phyloP scores from a whole-genome alignment of 202 grass and related monocot species.

The Setaria viridis region DNA sequence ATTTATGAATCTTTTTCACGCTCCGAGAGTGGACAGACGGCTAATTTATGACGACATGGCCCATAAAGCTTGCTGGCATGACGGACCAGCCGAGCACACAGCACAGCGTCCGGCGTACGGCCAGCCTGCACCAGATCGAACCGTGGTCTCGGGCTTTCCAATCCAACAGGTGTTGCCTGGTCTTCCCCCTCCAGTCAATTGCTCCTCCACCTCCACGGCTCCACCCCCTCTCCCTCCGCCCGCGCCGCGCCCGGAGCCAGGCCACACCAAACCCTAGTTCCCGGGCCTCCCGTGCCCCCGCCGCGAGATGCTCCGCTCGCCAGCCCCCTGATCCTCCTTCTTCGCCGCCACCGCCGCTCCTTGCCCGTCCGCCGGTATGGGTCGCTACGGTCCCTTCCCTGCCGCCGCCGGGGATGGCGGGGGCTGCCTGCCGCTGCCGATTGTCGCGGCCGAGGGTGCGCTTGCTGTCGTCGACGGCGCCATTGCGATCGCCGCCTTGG shows the following conservation, averaged over 20 bases:
- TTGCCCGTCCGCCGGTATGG: constrained; percentile 40
- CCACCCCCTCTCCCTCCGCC: constrained; percentile 5
- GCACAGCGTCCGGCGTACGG: no score
- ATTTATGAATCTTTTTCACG: no score
- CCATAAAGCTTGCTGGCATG: background rate
- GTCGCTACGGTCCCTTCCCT: constrained; percentile 37
- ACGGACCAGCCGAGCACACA: background rate
- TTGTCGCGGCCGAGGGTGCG: constrained; percentile 52
- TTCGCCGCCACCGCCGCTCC: background rate
- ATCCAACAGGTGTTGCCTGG: constrained; percentile 58
- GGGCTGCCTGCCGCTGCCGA: constrained; percentile 70
- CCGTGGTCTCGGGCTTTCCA: constrained; percentile 46
- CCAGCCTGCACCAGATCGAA: constrained; percentile 3
- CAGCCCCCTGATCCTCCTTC: constrained; percentile 36
- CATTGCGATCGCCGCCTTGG: constrained; percentile 66
- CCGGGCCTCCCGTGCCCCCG: background rate
- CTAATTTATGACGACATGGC: no score
- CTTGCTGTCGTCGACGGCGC: constrained; percentile 69
- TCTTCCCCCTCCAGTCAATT: constrained; percentile 45
- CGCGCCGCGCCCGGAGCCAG: background rate
- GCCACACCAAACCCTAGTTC: constrained; percentile 47
- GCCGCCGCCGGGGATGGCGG: constrained; percentile 41
- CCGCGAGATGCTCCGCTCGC: constrained; percentile 45
- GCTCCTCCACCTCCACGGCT: constrained; percentile 12
- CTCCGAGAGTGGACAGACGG: no score